Conservation (phyloP, 2,329 filamentous ascomycete species). For the Stagonosporopsis cucurbitacearum region DNA sequence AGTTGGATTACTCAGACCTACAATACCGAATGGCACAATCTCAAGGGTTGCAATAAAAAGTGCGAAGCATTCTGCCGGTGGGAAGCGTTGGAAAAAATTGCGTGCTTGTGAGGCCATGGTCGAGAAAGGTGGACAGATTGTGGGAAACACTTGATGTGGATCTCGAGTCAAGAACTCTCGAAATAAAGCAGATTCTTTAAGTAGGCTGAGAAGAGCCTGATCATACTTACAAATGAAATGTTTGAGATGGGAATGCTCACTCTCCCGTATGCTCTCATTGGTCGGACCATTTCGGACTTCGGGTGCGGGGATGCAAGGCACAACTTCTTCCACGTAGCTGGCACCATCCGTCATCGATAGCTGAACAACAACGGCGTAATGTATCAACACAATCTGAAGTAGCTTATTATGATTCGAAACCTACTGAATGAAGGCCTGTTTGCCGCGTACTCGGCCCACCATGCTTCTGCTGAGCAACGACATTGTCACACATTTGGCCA, state of each 20-base stretch:
- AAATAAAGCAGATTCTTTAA: background rate
- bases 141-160: too few species aligned
- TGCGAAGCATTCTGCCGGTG: constrained; percentile 34
- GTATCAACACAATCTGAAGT: background rate
- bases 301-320: constrained; percentile 16
- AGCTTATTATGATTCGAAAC: background rate
- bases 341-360: constrained; percentile 1
- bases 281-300: constrained; percentile 13
- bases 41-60: constrained; percentile 33
- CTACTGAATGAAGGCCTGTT: too few species aligned
- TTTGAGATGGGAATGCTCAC: background rate
- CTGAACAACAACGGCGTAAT: background rate
- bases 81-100: constrained; percentile 29
- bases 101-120: constrained; percentile 25
- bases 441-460: background rate
- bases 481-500: background rate
- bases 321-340: background rate
- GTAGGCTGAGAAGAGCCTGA: background rate
- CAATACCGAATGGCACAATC: constrained; percentile 30
- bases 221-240: background rate
- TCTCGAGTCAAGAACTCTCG: background rate
- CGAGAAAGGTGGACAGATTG: background rate
- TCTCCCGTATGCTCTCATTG: background rate
- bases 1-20: constrained; percentile 25
- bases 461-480: background rate